phyloP scores from a whole-genome alignment of 2,329 filamentous ascomycete species.

The Aspergillus nomiae region DNA sequence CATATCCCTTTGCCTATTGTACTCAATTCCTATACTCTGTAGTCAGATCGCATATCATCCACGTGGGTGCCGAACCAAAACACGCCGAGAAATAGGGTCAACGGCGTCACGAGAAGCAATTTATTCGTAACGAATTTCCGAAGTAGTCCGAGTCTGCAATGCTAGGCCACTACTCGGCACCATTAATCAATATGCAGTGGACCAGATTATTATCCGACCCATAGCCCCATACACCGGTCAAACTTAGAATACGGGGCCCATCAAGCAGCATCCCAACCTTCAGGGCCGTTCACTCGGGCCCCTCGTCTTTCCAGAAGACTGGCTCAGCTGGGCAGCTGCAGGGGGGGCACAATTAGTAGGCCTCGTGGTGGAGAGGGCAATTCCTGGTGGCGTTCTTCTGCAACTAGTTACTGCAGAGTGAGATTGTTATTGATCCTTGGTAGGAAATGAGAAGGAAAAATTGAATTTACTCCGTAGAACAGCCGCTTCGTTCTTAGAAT shows the following conservation, averaged over 20 bases:
- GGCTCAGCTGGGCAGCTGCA: neutral
- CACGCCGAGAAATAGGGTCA: too few relatives aligned
- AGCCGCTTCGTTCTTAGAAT: neutral
- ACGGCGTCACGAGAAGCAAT: too few relatives aligned
- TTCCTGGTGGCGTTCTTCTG: neutral
- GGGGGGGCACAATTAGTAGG: neutral
- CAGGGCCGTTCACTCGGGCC: neutral
- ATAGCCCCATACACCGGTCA: neutral
- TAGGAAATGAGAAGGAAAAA: neutral
- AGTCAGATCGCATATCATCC: too few relatives aligned
- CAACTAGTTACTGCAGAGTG: neutral
- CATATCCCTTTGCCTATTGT: neutral
- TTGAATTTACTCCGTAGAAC: neutral
- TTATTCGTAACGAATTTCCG: too few relatives aligned
- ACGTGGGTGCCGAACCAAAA: neutral
- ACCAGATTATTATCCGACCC: neutral
- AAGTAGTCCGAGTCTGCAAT: too few relatives aligned
- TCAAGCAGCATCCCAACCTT: neutral
- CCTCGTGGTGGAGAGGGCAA: neutral
- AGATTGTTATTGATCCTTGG: neutral
- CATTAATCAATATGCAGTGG: neutral
- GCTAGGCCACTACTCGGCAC: too few relatives aligned
- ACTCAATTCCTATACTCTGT: too few relatives aligned
- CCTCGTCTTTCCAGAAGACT: neutral
- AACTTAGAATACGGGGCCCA: neutral